Conservation (phyloP, 2,329 filamentous ascomycete genomes). For the Fusarium praegraminearum region DNA sequence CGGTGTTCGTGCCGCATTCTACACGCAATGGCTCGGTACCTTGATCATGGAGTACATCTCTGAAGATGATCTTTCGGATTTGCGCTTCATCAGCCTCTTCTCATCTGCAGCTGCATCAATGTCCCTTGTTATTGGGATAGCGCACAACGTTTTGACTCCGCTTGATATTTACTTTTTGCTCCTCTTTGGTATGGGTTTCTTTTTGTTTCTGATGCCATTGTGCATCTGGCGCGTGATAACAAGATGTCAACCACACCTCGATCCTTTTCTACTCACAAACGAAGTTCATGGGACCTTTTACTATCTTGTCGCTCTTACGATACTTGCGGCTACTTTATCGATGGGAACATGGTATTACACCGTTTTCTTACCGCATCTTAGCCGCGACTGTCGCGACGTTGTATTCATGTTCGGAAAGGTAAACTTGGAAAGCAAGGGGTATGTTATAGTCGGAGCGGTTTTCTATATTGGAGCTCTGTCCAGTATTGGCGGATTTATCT, state of each 20-base stretch:
- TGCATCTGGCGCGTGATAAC: slow-evolving; percentile 51
- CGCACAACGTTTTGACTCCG: slow-evolving; percentile 39
- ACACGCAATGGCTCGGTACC: slow-evolving; percentile 53
- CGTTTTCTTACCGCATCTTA: slow-evolving; percentile 41
- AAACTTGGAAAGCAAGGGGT: slow-evolving; percentile 44
- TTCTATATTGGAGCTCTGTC: slow-evolving; percentile 50
- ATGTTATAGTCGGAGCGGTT: slow-evolving; percentile 48
- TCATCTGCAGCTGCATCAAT: slow-evolving; percentile 48
- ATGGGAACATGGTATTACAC: slow-evolving; percentile 53
- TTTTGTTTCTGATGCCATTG: slow-evolving; percentile 51
- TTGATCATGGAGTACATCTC: slow-evolving; percentile 51
- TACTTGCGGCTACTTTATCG: slow-evolving; percentile 47
- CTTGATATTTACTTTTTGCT: slow-evolving; percentile 52
- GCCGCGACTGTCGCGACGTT: slow-evolving; percentile 46
- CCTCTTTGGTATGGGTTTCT: slow-evolving; percentile 49
- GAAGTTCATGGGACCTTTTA: slow-evolving; percentile 47
- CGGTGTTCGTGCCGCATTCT: slow-evolving; percentile 53
- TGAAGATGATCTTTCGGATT: slow-evolving; percentile 44
- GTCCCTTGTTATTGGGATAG: slow-evolving; percentile 48
- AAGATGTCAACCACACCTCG: slow-evolving; percentile 49
- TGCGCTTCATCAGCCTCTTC: slow-evolving; percentile 51
- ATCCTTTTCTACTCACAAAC: slow-evolving; percentile 48
- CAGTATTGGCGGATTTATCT: slow-evolving; percentile 40
- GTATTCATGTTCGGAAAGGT: slow-evolving; percentile 52
- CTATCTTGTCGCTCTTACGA: slow-evolving; percentile 42